Percentiles rank a stretch among this genome's conserved stretches.
Evolutionary conservation across 306 rosid genomes (phyloP).

Genomic region (Phaseolus lunatus): DNA sequence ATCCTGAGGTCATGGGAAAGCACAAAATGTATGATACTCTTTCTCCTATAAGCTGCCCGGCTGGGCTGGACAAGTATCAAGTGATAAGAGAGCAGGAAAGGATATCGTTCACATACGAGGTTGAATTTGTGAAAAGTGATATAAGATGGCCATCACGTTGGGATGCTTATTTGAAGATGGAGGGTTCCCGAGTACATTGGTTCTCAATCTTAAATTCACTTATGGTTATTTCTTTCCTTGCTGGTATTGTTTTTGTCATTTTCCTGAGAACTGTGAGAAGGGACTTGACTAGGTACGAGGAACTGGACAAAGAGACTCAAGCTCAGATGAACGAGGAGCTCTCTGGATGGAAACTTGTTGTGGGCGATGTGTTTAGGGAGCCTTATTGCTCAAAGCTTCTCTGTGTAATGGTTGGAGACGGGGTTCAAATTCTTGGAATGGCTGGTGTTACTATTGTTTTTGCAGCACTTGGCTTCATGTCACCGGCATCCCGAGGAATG

Average conservation of each 20-base stretch:
- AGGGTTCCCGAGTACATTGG: constrained; percentile 90
- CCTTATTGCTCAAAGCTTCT: constrained; percentile 24
- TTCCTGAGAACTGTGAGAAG: constrained; percentile 51
- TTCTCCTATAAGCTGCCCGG: constrained; percentile 56
- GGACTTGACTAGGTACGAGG: constrained; percentile 24
- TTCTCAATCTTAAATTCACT: constrained; percentile 56
- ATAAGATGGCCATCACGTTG: constrained; percentile 67
- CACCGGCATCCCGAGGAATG: constrained; percentile 61
- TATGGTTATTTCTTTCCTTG: constrained; percentile 85
- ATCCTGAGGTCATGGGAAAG: constrained; percentile 62
- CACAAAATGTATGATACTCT: constrained; percentile 46
- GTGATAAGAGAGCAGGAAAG: constrained; percentile 68
- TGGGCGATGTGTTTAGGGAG: constrained; percentile 28
- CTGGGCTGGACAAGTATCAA: constrained; percentile 65
- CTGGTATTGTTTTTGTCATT: constrained; percentile 84
- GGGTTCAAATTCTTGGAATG: constrained; percentile 27
- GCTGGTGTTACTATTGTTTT: constrained; percentile 21
- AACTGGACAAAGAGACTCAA: constrained; percentile 28
- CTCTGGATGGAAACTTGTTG: constrained; percentile 27
- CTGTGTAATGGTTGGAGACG: constrained; percentile 15
- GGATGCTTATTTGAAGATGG: constrained; percentile 65
- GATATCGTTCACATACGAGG: constrained; percentile 83
- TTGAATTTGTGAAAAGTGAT: constrained; percentile 56
- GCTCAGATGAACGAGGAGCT: constrained; percentile 26
- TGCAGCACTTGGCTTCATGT: constrained; percentile 23